These are phyloP conservation scores for Tylopilus sp. DNA, from an alignment of 768 basidiomycete genomes.

Conservation along the genomic window DNA sequence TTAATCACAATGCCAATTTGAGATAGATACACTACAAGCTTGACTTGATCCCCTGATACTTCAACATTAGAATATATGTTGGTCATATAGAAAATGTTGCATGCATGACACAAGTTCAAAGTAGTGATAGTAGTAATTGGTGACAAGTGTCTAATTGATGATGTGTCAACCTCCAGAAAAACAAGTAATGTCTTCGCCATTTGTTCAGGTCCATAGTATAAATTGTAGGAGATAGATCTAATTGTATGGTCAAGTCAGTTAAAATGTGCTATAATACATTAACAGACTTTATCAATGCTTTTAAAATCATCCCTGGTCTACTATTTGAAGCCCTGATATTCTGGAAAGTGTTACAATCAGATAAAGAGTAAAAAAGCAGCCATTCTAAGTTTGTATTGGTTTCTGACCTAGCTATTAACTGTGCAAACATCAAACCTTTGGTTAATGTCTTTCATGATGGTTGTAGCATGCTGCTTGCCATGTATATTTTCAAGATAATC, in stretches of 20 bases:
- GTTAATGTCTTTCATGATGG: background rate
- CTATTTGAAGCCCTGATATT: background rate
- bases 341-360: background rate
- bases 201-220: background rate
- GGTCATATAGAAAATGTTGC: background rate
- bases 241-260: too few relatives aligned
- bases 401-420: too few relatives aligned
- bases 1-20: too few relatives aligned
- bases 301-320: background rate
- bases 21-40: background rate
- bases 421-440: too few relatives aligned
- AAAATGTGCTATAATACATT: too few relatives aligned
- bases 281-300: conserved; percentile 6
- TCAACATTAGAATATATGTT: background rate
- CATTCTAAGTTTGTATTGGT: background rate
- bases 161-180: background rate
- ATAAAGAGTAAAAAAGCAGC: background rate
- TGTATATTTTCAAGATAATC: background rate
- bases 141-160: background rate
- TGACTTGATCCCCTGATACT: background rate
- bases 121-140: background rate
- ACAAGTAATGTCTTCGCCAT: background rate
- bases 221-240: background rate
- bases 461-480: background rate
- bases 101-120: background rate